Conservation (phyloP, 1,139 yeast genomes). For the Candida albicans region DNA sequence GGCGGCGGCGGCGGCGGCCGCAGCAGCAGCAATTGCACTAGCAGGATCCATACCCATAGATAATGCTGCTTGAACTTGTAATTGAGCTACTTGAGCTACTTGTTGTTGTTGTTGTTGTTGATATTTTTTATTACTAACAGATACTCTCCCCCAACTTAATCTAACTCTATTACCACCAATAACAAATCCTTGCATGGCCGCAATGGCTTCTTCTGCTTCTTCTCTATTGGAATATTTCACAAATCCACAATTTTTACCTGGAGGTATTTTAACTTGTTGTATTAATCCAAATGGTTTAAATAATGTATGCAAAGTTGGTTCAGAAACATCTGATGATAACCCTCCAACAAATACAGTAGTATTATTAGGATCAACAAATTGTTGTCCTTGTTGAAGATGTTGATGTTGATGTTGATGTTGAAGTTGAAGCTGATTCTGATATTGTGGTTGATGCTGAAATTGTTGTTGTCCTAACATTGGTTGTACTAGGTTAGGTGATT, state of each 20-base stretch:
- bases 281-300: constrained; percentile 86
- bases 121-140: constrained; percentile 32
- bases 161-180: constrained; percentile 85
- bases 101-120: constrained; percentile 39
- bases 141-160: constrained; percentile 82
- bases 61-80: constrained; percentile 37
- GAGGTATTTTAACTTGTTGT: constrained; percentile 83
- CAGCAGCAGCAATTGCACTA: constrained; percentile 28
- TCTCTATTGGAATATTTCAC: constrained; percentile 77
- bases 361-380: constrained; percentile 72
- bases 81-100: constrained; percentile 31
- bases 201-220: constrained; percentile 87
- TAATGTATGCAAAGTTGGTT: constrained; percentile 68
- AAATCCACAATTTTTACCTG: constrained; percentile 93
- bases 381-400: constrained; percentile 27
- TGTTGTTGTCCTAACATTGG: constrained; percentile 8
- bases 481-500: constrained; percentile 4
- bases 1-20: constrained; percentile 23
- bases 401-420: constrained; percentile 25
- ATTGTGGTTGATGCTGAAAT: constrained; percentile 3
- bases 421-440: no score
- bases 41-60: constrained; percentile 41
- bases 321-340: constrained; percentile 70
- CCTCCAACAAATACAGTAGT: constrained; percentile 97
- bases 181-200: constrained; percentile 89